Evolutionary conservation across 2,329 filamentous ascomycete genomes (phyloP).

Genomic region (Alternaria arborescens): DNA sequence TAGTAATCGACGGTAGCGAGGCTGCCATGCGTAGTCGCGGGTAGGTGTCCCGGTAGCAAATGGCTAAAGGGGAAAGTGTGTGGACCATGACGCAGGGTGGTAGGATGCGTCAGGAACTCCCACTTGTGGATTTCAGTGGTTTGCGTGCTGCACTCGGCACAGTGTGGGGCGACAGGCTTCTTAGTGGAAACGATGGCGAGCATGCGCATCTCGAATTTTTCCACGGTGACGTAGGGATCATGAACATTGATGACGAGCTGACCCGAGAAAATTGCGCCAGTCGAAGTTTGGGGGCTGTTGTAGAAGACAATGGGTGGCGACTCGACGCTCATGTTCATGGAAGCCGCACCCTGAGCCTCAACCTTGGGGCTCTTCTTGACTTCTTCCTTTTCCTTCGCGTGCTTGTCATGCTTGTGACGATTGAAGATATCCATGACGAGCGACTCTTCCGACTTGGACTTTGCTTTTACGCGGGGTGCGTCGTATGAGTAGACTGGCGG

Average conservation of each 20-base stretch:
- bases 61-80: constrained; percentile 91
- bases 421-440: constrained; percentile 52
- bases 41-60: constrained; percentile 84
- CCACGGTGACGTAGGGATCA: constrained; percentile 70
- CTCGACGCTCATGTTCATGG: constrained; percentile 73
- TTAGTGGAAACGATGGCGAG: constrained; percentile 77
- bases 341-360: constrained; percentile 56
- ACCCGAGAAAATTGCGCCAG: constrained; percentile 85
- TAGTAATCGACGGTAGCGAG: constrained; percentile 80
- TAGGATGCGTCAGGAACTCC: constrained; percentile 68
- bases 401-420: constrained; percentile 45
- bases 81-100: constrained; percentile 57
- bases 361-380: constrained; percentile 47
- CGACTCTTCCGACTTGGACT: constrained; percentile 44
- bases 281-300: constrained; percentile 76
- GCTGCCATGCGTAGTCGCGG: constrained; percentile 78
- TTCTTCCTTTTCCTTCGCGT: constrained; percentile 31
- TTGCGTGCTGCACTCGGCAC: constrained; percentile 76
- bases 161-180: constrained; percentile 81
- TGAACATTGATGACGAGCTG: constrained; percentile 78
- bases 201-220: constrained; percentile 76
- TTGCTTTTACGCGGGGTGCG: constrained; percentile 37
- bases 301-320: constrained; percentile 88
- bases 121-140: constrained; percentile 79
- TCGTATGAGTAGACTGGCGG: constrained; percentile 49